These are phyloP conservation scores for Pelargonium citronellum DNA, from an alignment of 441 rosid species.

Conservation along the genomic window DNA sequence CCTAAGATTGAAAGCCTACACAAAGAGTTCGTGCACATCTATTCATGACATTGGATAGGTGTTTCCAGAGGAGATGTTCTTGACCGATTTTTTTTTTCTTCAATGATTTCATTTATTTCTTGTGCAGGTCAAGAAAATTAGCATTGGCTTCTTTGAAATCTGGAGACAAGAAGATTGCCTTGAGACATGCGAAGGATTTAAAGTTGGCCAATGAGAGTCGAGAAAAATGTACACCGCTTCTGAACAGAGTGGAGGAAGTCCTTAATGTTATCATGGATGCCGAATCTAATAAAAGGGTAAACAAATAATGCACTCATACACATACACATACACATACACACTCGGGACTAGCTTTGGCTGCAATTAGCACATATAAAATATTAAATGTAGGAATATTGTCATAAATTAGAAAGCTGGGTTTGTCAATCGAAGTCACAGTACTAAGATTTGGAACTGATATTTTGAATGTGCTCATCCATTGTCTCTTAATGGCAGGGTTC, in stretches of 20 bases:
- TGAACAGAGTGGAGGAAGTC: constrained; percentile 77
- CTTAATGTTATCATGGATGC: constrained; percentile 49
- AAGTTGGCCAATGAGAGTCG: constrained; percentile 57
- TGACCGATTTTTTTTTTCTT: neutral
- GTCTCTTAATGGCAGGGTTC: constrained; percentile 44
- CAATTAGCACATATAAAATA: neutral
- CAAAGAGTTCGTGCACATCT: neutral
- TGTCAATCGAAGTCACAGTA: neutral
- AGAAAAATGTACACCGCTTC: constrained; percentile 56
- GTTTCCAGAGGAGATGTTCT: neutral
- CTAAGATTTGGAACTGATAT: too few relatives aligned
- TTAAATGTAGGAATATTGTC: neutral
- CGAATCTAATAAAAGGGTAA: constrained; percentile 67
- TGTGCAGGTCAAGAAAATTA: constrained; percentile 53
- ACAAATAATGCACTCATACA: too few relatives aligned
- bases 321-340: neutral
- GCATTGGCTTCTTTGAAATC: constrained; percentile 55
- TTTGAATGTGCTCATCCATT: constrained; percentile 12
- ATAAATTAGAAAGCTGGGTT: neutral
- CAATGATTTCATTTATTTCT: constrained; percentile 11
- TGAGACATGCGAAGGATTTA: constrained; percentile 63
- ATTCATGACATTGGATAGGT: constrained; percentile 4
- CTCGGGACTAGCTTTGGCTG: constrained; percentile 8
- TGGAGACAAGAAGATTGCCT: constrained; percentile 67
- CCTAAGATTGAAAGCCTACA: neutral